Evolutionary conservation across 2,329 filamentous ascomycete genomes (phyloP).

Genomic region (Furcasterigmium furcatum): DNA sequence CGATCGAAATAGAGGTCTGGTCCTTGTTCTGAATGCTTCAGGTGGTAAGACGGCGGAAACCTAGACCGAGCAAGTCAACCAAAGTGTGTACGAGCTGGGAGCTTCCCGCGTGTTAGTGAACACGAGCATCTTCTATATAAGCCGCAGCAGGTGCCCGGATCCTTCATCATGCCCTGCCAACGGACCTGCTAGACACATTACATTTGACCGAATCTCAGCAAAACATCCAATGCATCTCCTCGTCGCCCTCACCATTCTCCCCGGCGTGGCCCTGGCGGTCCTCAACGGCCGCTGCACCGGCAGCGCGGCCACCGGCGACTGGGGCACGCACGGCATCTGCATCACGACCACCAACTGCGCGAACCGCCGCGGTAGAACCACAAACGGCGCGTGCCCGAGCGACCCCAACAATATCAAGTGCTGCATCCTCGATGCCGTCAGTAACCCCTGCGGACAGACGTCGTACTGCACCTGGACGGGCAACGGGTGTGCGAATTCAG

Average conservation of each 20-base stretch:
- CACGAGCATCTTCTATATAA: background rate
- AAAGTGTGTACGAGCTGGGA: background rate
- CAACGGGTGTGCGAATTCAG: background rate
- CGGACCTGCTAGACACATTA: background rate
- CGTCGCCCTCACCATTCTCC: conserved; percentile 1
- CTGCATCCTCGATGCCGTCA: conserved; percentile 1
- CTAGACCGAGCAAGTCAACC: background rate
- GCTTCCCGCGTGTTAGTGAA: too few species aligned
- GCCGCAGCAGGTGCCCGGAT: background rate
- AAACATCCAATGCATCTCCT: background rate
- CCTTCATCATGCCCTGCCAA: background rate
- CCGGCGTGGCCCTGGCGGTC: background rate
- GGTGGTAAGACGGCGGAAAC: background rate
- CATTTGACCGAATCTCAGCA: background rate
- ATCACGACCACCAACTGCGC: conserved; percentile 4
- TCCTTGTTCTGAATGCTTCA: background rate
- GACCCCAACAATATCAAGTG: conserved; percentile 6
- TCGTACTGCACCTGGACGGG: conserved; percentile 4
- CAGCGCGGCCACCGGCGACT: background rate
- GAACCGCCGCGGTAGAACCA: conserved; percentile 1
- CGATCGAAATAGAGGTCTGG: background rate
- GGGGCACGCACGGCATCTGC: conserved; percentile 4
- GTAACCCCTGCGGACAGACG: background rate
- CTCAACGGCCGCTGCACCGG: conserved; percentile 6
- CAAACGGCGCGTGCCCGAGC: conserved; percentile 3